Evolutionary conservation across 768 basidiomycete genomes (phyloP), one percentile per base, ranked within the genome.

Genomic region (Multifurca ochricompacta): DNA sequence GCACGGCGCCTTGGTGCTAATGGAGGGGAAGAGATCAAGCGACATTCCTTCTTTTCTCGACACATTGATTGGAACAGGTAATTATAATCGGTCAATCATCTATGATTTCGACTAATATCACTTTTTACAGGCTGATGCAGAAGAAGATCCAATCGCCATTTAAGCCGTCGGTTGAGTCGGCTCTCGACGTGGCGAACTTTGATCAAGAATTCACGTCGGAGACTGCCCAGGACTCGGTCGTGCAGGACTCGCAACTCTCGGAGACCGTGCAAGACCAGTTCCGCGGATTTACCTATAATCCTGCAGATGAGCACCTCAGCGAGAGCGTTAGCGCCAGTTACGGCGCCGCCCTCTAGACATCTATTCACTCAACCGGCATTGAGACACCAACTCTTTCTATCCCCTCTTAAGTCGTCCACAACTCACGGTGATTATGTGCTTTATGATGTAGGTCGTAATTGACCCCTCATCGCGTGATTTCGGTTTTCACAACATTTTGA

Each of bases 261-360:
- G 89, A 96, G 74, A 97, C 94, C 0, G 92, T 99, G 2, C 95
- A 99, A 68, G 91, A 93, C 64, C 91, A 94, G 68, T 98, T 98
- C 78, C 75, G 78, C 63, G 89, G 89, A 25, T 92, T 92, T 71
- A 91, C 89, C 4, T 91, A 91, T 68, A 90, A 90, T 67, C 87
- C 87, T 1, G 81, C 81, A 21, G 87, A 87, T 67, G 87, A 89
- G 62, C 85, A 90, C 63, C 77, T 90, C 64, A 85, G 86, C 69
- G 87, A 88, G 72, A 90, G 87, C 64, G 85, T 85, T 64, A 85
- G 75, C 69, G 85, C 84, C 63, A 85, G 75, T 70, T 88, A 86
- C 59, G 53, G 57, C n/a, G 41, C 53, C 19, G 53, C 48, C 40
- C 39, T 52, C 23, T 58, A 56, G 55, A 42, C 39, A 28, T n/a